Evolutionary conservation across 2,329 filamentous ascomycete genomes (phyloP).

Genomic region (Hirsutella rhossiliensis): DNA sequence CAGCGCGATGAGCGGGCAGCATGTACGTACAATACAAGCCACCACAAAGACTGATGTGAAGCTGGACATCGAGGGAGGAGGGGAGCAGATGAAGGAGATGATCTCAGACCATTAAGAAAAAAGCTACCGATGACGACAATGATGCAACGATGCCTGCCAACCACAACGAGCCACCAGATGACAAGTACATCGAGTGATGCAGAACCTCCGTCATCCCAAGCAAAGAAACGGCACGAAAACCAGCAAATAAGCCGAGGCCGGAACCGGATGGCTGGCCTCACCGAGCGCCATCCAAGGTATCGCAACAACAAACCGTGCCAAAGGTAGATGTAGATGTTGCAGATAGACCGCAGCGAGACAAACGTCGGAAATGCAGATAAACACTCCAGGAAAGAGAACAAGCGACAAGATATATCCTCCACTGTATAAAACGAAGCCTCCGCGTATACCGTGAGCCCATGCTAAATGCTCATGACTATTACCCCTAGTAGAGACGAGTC

Average conservation of each 20-base stretch:
- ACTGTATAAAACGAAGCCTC: constrained; percentile 4
- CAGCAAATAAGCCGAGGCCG: neutral
- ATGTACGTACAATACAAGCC: too few species aligned
- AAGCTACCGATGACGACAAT: too few species aligned
- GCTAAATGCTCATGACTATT: constrained; percentile 1
- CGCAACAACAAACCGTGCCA: neutral
- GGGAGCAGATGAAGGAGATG: too few species aligned
- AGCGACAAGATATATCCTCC: constrained; percentile 2
- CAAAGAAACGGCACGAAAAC: neutral
- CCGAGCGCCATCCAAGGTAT: constrained; percentile 8
- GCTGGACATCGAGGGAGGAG: too few species aligned
- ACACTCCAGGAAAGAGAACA: neutral
- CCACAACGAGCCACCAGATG: neutral
- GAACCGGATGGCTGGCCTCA: constrained; percentile 1
- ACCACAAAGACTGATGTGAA: too few species aligned
- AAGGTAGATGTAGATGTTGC: neutral
- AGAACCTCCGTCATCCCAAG: neutral
- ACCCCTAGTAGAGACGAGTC: neutral
- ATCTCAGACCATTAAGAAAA: too few species aligned
- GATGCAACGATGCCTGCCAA: too few species aligned
- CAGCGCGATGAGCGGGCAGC: too few species aligned
- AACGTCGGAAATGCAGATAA: neutral
- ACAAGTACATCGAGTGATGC: neutral
- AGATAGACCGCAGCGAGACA: neutral
- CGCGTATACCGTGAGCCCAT: constrained; percentile 2